Base-by-base conservation (phyloP, 192 early-diverging fungal species). In the Phycomyces nitens region DNA sequence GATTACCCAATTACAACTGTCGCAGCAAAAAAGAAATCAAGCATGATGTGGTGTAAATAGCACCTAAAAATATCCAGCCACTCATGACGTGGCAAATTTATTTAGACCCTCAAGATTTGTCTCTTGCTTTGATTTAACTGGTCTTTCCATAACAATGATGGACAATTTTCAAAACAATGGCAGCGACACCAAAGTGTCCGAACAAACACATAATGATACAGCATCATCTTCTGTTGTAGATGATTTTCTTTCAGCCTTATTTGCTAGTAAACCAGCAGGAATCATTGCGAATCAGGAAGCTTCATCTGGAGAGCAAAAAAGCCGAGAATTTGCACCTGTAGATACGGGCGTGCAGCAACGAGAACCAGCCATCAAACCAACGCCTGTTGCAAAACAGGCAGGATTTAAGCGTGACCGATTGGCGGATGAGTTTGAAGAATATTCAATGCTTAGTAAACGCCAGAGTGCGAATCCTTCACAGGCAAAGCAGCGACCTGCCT, bases 221-320 rank as follows among this genome's bases (percentile, higher is more conserved):
- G 44, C 44, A 11, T 14, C 44, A 47, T 47, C 59, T 18, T 69
- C 66, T 62, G 60, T 69, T 38, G 66, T 69, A 49, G 60, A 69
- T 54, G 66, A 69, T 53, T 69, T 69, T 53, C 39, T 69, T 16
- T 69, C 66, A 47, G 66, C 66, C 21, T 69, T 69, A 38, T 69
- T 69, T 69, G 66, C 60, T 42, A 69, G 44, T 62, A 50, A 58
- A 8, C 27, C 56, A 18, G 34, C 56, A 42, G 23, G 26, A 56
- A 18, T 38, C 15, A 26, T 34, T 16, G 24, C 26, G 11, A 20
- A 20, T 18, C 56, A 58, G 34, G 55, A 26, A 29, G 51, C 44
- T 39, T 50, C 44, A 50, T n/a, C n/a, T 62, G 34, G 47, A 24
- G 42, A 62, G 29, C 27, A 56, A 16, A 29, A 51, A 27, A 51